Conservation (phyloP, 83 land plant genomes). For the Diphasiastrum complanatum region DNA sequence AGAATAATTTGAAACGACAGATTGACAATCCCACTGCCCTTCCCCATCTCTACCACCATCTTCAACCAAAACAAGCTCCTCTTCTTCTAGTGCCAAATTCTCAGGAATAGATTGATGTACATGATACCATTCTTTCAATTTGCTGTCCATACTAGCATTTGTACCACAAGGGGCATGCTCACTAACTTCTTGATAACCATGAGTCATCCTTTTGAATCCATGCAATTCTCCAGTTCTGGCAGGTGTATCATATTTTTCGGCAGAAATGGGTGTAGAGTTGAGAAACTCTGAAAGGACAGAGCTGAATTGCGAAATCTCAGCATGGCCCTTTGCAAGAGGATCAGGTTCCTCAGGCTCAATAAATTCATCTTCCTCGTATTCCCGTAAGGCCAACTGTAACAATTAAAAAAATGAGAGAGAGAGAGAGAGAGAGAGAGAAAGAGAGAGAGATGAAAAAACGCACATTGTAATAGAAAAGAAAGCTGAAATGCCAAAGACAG, state of each 20-base stretch:
- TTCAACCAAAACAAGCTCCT: constrained; percentile 36
- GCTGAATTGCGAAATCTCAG: constrained; percentile 47
- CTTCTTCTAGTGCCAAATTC: constrained; percentile 24
- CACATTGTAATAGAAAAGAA: too few species aligned
- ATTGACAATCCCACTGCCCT: constrained; percentile 87
- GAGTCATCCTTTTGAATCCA: constrained; percentile 29
- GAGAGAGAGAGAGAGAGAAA: not conserved
- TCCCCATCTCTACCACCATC: constrained; percentile 69
- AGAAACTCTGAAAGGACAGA: constrained; percentile 45
- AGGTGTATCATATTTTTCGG: constrained; percentile 51
- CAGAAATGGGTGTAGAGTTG: constrained; percentile 31
- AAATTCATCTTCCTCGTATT: constrained; percentile 42
- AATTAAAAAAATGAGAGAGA: constrained; percentile 10
- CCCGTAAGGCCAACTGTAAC: constrained; percentile 47
- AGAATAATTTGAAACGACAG: constrained; percentile 77
- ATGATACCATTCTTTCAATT: constrained; percentile 40
- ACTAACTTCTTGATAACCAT: constrained; percentile 34
- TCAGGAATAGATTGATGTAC: constrained; percentile 15
- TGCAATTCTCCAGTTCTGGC: constrained; percentile 22
- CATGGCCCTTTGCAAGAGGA: constrained; percentile 40
- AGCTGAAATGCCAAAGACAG: too few species aligned
- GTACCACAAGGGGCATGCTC: not conserved
- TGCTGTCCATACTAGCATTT: not conserved
- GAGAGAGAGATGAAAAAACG: not conserved
- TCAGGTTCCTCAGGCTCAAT: constrained; percentile 38